phyloP scores from a whole-genome alignment of 176 grass and related monocot genomes.

The Urochloa ruziziensis region DNA sequence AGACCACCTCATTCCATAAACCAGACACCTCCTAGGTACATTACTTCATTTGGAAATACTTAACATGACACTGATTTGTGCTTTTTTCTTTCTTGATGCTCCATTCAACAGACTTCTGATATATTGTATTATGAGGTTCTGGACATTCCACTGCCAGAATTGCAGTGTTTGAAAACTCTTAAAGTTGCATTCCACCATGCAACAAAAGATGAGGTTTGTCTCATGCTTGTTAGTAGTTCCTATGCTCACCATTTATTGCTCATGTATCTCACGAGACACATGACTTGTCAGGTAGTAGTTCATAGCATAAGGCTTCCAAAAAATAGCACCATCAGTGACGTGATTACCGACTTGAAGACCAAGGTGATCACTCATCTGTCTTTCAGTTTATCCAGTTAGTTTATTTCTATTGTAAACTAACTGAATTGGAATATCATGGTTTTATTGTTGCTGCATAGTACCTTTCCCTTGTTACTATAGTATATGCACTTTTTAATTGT shows the following conservation, averaged over 20 bases:
- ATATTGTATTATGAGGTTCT: conserved; percentile 98
- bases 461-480: not conserved
- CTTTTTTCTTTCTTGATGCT: conserved; percentile 15
- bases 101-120: conserved; percentile 75
- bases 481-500: not conserved
- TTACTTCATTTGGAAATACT: not conserved
- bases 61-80: not conserved
- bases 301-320: conserved; percentile 90
- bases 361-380: conserved; percentile 48
- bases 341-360: conserved; percentile 69
- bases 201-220: conserved; percentile 85
- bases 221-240: not conserved
- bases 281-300: conserved; percentile 60
- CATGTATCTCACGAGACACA: conserved; percentile 30
- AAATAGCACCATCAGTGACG: conserved; percentile 88
- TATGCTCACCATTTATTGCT: conserved; percentile 29
- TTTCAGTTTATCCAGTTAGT: conserved; percentile 17
- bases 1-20: too few species aligned
- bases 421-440: conserved; percentile 8
- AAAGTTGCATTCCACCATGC: conserved; percentile 99
- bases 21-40: too few species aligned
- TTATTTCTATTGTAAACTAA: conserved; percentile 1
- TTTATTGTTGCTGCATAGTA: not conserved
- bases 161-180: conserved; percentile 96
- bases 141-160: conserved; percentile 93